Evolutionary conservation across 139 green algal genomes (phyloP), one percentile per base, ranked within the genome.

Genomic region (Closterium sp.): DNA sequence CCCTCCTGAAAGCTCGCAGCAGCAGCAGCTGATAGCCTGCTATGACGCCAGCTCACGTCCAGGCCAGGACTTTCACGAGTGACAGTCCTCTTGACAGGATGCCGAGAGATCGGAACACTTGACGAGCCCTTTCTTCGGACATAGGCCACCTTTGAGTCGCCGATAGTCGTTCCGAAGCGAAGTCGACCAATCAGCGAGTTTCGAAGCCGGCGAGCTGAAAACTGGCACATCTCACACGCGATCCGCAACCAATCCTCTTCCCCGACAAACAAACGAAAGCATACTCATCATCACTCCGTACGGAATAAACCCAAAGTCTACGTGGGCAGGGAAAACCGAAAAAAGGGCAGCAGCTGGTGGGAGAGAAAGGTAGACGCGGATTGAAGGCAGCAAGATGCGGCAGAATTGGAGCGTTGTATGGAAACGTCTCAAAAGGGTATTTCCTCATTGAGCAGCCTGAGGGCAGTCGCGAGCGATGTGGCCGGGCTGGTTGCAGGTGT

Each of bases 391-490:
- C 1, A 28, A 76, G 55, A 76, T 76, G 55, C 55, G 55, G 55
- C 55, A 76, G 55, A 76, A 76, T 2, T 28, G 55, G 4, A 76
- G 16, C 55, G 55, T 76, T 76, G 55, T n/a, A n/a, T n/a, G n/a
- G n/a, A n/a, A n/a, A n/a, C n/a, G n/a, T n/a, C n/a, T n/a, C n/a
- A n/a, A n/a, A n/a, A n/a, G n/a, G n/a, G n/a, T n/a, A n/a, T 23
- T 92, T 33, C 36, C 31, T 33, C 76, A 81, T 25, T 92, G 85
- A 8, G 28, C 76, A 7, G 0, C 64, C 25, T 91, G 19, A 87
- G 85, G 38, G 90, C 90, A 93, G 28, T 93, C 90, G 43, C 90
- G 84, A 19, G 76, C 34, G 10, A 93, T 90, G 85, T 93, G 90
- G 33, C 90, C 90, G 12, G 33, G 35, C 86, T 93, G 90, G 35